A percentile compares a stretch with the other conserved stretches of the same genome.
Evolutionary conservation across 2,329 filamentous ascomycete genomes (phyloP).

Genomic region (Aspergillus tamarii): DNA sequence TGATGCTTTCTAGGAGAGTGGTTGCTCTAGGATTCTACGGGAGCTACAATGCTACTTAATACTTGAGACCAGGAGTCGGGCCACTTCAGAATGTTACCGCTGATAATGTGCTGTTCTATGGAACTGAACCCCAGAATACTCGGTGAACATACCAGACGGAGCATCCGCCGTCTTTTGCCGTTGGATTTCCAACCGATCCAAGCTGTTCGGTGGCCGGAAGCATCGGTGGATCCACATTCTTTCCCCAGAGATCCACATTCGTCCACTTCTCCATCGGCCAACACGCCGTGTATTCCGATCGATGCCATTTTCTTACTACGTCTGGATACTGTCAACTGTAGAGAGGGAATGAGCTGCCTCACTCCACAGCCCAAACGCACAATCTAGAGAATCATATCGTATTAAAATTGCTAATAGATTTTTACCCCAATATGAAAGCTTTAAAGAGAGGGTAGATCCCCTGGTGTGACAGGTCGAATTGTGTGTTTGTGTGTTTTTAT

Average conservation of each 20-base stretch:
- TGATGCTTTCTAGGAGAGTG: not conserved
- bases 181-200: not conserved
- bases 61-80: not conserved
- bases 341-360: not conserved
- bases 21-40: not conserved
- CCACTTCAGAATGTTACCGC: not conserved
- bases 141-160: not conserved
- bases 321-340: too few relatives aligned
- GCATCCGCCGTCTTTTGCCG: not conserved
- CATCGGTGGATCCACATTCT: not conserved
- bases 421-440: not conserved
- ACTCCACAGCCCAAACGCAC: not conserved
- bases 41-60: not conserved
- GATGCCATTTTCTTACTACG: too few relatives aligned
- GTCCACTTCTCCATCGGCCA: not conserved
- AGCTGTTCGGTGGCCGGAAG: not conserved
- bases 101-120: not conserved
- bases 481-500: not conserved
- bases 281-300: not conserved
- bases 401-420: not conserved
- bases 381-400: too few relatives aligned
- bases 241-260: not conserved
- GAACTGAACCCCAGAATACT: not conserved
- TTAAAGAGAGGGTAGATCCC: not conserved
- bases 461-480: not conserved